These are phyloP conservation scores for Vanrija sp. DNA, from an alignment of 1,284 basidiomycete species.

Conservation along the genomic window DNA sequence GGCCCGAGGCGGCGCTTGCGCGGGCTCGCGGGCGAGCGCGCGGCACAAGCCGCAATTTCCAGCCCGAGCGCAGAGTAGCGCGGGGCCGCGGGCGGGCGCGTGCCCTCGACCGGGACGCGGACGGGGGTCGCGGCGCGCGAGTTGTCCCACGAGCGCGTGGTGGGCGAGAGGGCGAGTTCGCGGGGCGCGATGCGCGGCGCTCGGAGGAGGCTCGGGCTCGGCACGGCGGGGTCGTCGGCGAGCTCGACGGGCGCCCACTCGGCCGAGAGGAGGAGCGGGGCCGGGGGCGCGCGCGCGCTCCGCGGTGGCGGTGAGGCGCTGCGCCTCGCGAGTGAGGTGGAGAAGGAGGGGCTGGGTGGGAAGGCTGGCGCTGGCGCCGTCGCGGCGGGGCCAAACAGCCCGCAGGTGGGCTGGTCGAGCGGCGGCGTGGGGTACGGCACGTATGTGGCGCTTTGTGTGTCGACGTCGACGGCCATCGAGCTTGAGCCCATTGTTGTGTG, in stretches of 20 bases:
- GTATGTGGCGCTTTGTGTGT: too few relatives aligned
- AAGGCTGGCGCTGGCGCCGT: too few relatives aligned
- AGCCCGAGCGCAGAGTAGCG: slow-evolving; percentile 16
- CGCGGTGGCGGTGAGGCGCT: too few relatives aligned
- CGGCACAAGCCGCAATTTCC: neutral
- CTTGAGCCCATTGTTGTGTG: too few relatives aligned
- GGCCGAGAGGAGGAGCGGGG: too few relatives aligned
- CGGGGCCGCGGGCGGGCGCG: slow-evolving; percentile 2
- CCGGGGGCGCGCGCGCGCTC: too few relatives aligned
- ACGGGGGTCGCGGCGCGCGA: neutral
- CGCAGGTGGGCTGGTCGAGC: too few relatives aligned
- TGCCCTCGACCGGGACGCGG: slow-evolving; percentile 2
- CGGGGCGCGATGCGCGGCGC: slow-evolving; percentile 3
- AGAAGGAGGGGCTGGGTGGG: too few relatives aligned
- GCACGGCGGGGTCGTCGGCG: neutral
- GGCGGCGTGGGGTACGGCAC: too few relatives aligned
- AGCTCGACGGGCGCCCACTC: neutral
- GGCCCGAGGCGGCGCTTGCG: neutral
- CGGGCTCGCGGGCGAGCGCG: neutral
- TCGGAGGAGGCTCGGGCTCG: neutral
- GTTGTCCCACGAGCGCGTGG: neutral
- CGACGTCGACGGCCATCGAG: too few relatives aligned
- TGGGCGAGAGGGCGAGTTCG: neutral
- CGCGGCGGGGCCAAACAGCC: too few relatives aligned
- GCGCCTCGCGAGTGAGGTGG: too few relatives aligned